Conservation (phyloP, 2,329 filamentous ascomycete species). For the Cryoendolithus antarcticus region DNA sequence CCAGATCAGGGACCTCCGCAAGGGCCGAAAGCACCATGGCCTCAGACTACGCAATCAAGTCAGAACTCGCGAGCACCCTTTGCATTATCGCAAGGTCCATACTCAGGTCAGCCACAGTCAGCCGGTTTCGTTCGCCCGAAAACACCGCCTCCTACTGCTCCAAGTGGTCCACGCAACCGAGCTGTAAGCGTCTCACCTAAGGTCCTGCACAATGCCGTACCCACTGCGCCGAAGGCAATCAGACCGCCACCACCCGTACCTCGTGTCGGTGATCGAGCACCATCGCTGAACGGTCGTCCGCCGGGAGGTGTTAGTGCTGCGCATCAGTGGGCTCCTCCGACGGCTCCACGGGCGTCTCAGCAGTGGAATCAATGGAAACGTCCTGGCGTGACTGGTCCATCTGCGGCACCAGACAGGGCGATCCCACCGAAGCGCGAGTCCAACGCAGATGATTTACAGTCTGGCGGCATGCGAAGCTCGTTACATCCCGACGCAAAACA, state of each 20-base stretch:
- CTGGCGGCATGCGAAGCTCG: too few species aligned
- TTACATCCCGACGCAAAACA: too few species aligned
- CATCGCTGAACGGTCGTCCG: slow-evolving; percentile 8
- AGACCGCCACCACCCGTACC: slow-evolving; percentile 18
- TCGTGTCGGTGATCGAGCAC: slow-evolving; percentile 12
- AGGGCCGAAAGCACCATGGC: too few species aligned
- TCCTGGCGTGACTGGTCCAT: slow-evolving; percentile 26
- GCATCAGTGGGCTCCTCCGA: slow-evolving; percentile 11
- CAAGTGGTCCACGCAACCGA: slow-evolving; percentile 20
- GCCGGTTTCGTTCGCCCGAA: slow-evolving; percentile 1
- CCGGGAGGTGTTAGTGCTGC: slow-evolving; percentile 4
- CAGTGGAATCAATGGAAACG: slow-evolving; percentile 30
- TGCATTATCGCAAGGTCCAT: too few species aligned
- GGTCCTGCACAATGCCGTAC: slow-evolving; percentile 18
- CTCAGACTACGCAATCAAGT: too few species aligned
- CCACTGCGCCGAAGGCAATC: slow-evolving; percentile 25
- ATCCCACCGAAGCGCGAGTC: slow-evolving; percentile 37
- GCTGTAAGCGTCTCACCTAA: slow-evolving; percentile 25
- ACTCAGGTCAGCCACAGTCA: too few species aligned
- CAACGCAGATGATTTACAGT: too few species aligned
- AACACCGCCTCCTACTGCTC: slow-evolving; percentile 17
- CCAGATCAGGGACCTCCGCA: too few species aligned
- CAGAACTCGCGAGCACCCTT: too few species aligned
- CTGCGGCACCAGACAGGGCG: slow-evolving; percentile 10
- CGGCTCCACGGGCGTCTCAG: slow-evolving; percentile 19